phyloP scores from a whole-genome alignment of 1,284 basidiomycete genomes.

The Megacollybia platyphylla region DNA sequence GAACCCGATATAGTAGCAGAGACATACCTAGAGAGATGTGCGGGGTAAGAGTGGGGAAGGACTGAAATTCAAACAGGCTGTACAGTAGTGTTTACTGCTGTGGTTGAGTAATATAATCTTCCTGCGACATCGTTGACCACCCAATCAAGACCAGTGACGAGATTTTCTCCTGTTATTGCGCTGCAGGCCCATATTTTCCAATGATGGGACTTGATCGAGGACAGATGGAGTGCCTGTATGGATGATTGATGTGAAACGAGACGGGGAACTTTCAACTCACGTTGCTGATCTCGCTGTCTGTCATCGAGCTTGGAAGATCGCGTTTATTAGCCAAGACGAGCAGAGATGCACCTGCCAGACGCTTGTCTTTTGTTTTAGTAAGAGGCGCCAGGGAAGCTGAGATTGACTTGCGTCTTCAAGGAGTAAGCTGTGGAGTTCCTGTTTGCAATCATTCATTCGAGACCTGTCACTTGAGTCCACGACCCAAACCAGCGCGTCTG shows the following conservation, averaged over 20 bases:
- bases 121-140: slow-evolving; percentile 84
- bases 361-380: slow-evolving; percentile 26
- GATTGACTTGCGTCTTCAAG: slow-evolving; percentile 75
- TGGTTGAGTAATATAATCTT: slow-evolving; percentile 55
- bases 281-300: slow-evolving; percentile 69
- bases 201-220: slow-evolving; percentile 70
- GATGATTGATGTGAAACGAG: slow-evolving; percentile 7
- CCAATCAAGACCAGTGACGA: slow-evolving; percentile 87
- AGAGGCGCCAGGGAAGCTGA: neutral
- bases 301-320: slow-evolving; percentile 84
- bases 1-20: too few species aligned
- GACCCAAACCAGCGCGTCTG: slow-evolving; percentile 97
- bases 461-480: slow-evolving; percentile 90
- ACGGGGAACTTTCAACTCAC: slow-evolving; percentile 30
- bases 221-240: slow-evolving; percentile 62
- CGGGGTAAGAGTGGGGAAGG: too few species aligned
- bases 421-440: slow-evolving; percentile 78
- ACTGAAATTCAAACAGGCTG: neutral
- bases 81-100: slow-evolving; percentile 9
- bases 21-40: too few species aligned
- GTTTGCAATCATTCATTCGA: slow-evolving; percentile 81
- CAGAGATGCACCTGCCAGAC: slow-evolving; percentile 87
- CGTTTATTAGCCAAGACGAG: slow-evolving; percentile 99
- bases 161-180: slow-evolving; percentile 79
- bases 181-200: slow-evolving; percentile 92